These are phyloP conservation scores for Tuber aestivum DNA, from an alignment of 495 filamentous ascomycete genomes.

Conservation along the genomic window DNA sequence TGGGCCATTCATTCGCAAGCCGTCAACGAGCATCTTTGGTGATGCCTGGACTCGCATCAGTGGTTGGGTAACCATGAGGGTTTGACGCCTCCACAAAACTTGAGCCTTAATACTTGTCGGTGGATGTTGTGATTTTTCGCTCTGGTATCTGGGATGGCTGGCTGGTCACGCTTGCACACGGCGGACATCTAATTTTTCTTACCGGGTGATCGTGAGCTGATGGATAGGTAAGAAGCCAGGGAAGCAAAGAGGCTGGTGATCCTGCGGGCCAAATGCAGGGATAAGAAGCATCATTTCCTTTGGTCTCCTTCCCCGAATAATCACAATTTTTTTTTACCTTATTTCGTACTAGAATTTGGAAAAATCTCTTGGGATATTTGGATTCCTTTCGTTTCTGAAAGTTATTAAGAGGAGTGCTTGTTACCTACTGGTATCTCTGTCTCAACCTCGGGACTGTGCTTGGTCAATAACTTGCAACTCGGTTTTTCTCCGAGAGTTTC, in stretches of 20 bases:
- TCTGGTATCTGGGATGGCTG: neutral
- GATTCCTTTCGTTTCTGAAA: neutral
- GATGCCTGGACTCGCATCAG: neutral
- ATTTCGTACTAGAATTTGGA: neutral
- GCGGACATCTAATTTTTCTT: neutral
- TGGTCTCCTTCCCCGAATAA: neutral
- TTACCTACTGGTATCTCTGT: neutral
- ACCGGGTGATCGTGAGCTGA: neutral
- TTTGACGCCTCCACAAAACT: neutral
- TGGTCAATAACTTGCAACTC: neutral
- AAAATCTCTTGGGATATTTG: neutral
- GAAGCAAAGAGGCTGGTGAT: neutral
- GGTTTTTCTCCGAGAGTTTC: neutral
- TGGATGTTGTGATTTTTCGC: neutral
- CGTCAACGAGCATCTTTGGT: slow-evolving; percentile 5
- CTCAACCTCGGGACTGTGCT: neutral
- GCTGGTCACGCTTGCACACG: neutral
- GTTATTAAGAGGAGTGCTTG: neutral
- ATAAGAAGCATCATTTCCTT: slow-evolving; percentile 4
- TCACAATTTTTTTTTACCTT: neutral
- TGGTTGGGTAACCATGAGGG: neutral
- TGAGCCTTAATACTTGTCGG: neutral
- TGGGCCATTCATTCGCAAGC: slow-evolving; percentile 25
- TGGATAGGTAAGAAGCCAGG: neutral
- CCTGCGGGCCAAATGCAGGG: neutral